These are phyloP conservation scores for Colletotrichum lentis DNA, from an alignment of 2,329 filamentous ascomycete genomes.

Conservation along the genomic window DNA sequence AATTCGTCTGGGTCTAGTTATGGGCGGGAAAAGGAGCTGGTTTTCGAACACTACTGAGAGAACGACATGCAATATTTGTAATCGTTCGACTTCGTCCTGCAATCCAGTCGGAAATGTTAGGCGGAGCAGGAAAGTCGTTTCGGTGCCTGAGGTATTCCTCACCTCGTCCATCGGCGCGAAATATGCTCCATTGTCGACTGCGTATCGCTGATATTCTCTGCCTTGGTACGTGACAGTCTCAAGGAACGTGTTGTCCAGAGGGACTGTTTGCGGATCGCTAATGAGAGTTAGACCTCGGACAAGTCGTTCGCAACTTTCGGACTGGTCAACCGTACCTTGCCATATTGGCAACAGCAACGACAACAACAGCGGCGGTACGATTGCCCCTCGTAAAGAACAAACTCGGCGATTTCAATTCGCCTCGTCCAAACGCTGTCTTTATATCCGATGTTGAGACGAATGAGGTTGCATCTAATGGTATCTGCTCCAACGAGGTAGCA, in stretches of 20 bases:
- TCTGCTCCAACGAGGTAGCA: constrained; percentile 7
- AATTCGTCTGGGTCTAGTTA: constrained; percentile 64
- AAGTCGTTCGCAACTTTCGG: background rate
- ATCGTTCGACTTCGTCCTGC: constrained; percentile 73
- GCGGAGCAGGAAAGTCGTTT: background rate
- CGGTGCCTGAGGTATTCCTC: constrained; percentile 41
- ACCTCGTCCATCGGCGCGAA: constrained; percentile 78
- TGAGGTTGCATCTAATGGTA: constrained; percentile 4
- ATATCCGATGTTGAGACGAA: background rate
- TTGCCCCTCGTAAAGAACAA: background rate
- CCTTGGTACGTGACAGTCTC: constrained; percentile 68
- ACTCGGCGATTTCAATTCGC: background rate
- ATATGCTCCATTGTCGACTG: constrained; percentile 70
- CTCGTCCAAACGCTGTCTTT: background rate
- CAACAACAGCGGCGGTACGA: background rate
- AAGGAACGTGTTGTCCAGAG: constrained; percentile 66
- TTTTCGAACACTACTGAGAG: constrained; percentile 71
- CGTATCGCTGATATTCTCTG: constrained; percentile 72
- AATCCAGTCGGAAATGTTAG: constrained; percentile 27
- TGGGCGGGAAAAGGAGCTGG: constrained; percentile 74
- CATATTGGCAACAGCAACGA: constrained; percentile 25
- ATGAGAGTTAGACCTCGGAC: constrained; percentile 40
- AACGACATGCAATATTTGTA: constrained; percentile 69
- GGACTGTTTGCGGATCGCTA: constrained; percentile 58
- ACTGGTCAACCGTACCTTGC: constrained; percentile 32